phyloP scores from a whole-genome alignment of 2,329 filamentous ascomycete species.

The Penicillium aurantiogriseum region DNA sequence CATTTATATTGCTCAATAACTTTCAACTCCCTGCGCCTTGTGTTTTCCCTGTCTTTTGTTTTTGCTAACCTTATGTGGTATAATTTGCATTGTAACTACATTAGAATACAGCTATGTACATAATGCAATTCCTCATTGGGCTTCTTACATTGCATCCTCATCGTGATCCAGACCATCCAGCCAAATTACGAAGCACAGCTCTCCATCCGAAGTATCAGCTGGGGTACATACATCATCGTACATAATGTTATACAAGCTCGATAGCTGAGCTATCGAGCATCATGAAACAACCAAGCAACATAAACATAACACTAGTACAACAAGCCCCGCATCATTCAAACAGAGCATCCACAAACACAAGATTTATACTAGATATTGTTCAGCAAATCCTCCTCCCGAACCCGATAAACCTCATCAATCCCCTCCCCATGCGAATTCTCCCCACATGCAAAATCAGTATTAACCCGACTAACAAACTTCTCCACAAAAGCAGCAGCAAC shows the following conservation, averaged over 20 bases:
- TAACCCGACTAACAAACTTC: conserved; percentile 40
- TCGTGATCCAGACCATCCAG: not conserved
- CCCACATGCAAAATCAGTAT: conserved; percentile 37
- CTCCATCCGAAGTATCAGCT: not conserved
- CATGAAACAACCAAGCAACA: not conserved
- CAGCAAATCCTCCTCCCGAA: conserved; percentile 33
- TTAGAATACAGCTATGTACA: not conserved
- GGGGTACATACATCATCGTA: not conserved
- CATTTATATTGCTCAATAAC: not conserved
- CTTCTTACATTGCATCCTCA: not conserved
- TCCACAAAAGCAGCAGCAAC: conserved; percentile 40
- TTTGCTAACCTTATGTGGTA: not conserved
- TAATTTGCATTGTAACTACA: not conserved
- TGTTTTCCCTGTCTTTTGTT: not conserved
- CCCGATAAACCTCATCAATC: conserved; percentile 42
- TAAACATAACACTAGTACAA: not conserved
- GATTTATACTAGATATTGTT: not conserved
- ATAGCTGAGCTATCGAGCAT: not conserved
- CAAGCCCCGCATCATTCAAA: not conserved
- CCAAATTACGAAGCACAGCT: not conserved
- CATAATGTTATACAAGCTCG: not conserved
- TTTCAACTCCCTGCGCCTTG: not conserved
- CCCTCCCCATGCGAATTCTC: conserved; percentile 30
- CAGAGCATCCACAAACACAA: not conserved
- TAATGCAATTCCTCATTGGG: not conserved